Base-by-base conservation (phyloP, 2,329 filamentous ascomycete species). In the Alternaria triticimaculans region DNA sequence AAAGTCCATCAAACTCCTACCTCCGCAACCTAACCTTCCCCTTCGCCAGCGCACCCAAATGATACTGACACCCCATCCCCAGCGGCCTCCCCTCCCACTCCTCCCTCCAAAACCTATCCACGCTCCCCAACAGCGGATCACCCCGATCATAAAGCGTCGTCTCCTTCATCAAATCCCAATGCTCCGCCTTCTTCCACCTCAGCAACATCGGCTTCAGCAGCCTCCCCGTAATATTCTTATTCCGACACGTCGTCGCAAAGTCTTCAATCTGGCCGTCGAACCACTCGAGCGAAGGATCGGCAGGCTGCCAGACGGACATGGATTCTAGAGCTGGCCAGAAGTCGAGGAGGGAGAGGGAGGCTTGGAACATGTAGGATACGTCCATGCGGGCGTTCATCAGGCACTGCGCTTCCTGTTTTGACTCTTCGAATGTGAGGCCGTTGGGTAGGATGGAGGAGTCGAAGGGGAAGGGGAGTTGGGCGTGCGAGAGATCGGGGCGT, bases 241-340 rank as follows among this genome's bases (percentile, higher is more conserved):
- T 73, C n/a, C 54, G 68, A 49, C 72, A 76, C 7, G 63, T 70
- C 2, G 63, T 75, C 4, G 65, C 63, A 46, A 76, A 71, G 45
- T 75, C 71, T 12, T 62, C 58, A 2, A 76, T 28, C 25, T 74
- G 72, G 5, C 66, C 60, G 9, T 70, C 64, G 15, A 74, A 73
- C 70, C 73, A 76, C 14, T 53, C 55, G 2, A 76, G 56, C 3
- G 65, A 64, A 9, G 68, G 54, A 28, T 76, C 72, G 3, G 72
- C 68, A n/a, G 74, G 73, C 26, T 77, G 72, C 70, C 72, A 76
- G 4, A 75, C 46, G 5, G 72, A 65, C 10, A 76, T 63, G 1
- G 71, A 73, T 56, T 70, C 62, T 9, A 77, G 60, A n/a, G 56
- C 18, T 9, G 59, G 28, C 3, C 69, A 49, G 20, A 67, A 63